Base-by-base conservation (phyloP, 225 moss, liverwort and hornwort species). In the Sphagnum contortum region DNA sequence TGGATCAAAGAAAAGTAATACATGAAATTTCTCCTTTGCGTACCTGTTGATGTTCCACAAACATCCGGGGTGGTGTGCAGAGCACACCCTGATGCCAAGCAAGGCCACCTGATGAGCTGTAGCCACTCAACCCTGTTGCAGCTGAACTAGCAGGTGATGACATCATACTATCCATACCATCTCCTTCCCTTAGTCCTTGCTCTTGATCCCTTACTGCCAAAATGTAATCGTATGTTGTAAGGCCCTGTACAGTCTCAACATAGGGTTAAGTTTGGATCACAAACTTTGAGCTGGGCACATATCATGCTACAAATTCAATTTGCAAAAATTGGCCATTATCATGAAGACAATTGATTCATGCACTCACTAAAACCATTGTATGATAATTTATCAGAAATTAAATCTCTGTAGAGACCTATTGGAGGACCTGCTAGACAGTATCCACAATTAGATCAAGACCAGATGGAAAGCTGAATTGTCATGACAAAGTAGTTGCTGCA, bases 171-270 rank as follows among this genome's bases (percentile, higher is more conserved):
- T 75, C 71, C 60, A 77, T 69, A n/a, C 83, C 83, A 13, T 79
- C 76, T 10, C 66, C 73, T 67, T 89, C 91, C 48, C 79, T 71
- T 45, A 70, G 63, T 57, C 77, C 71, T 57, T 83, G 84, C 45
- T 81, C 87, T 81, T 91, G 80, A 61, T 89, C 94, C 69, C 94
- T 79, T 54, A 91, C 89, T 13, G 94, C 94, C 69, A 94, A 64
- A 54, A 94, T 91, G 61, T 94, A 94, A 73, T 94, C 94, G 66
- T 94, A 94, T 5, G 94, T 94, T 46, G 88, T 94, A 49, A 94
- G 91, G 49, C 94, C 94, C 94, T 94, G 74, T 12, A 9, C 71
- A 67, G 63, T 12, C 47, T 9, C 56, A 50, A 50, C n/a, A 53
- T 3, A 12, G 11, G 10, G 50, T 60, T 44, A 59, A 45, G 61